Evolutionary conservation across 1,284 basidiomycete genomes (phyloP), one percentile per base, ranked within the genome.

Genomic region (Puccinia polysora): DNA sequence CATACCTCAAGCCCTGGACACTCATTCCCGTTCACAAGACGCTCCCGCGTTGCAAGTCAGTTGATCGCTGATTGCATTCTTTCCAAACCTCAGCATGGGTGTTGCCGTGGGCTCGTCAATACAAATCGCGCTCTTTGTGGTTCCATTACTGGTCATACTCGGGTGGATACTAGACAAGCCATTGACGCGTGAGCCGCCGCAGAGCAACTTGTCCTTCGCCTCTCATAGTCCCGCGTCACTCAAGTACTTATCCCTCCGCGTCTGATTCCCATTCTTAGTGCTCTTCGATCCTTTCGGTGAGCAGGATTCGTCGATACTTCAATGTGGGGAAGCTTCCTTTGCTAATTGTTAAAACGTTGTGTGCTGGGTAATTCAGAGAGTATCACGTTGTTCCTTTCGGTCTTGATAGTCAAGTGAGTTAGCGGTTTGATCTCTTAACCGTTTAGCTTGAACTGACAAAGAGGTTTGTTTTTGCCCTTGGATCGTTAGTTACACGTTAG

Each of bases 271-370:
- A n/a, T 6, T 5, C 38, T 20, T 55, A 69, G 67, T 69, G 47
- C 34, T 69, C n/a, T 69, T 69, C 30, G 67, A 69, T 50, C 67
- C 67, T 15, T 69, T 69, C 50, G 67, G 67, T 69, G 34, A 59
- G 67, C 40, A 15, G 4, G n/a, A 45, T 25, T 63, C 30, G 45
- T 5, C 20, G 12, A 4, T 28, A 5, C 15, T 45, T n/a, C 2
- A n/a, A 38, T 2, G 40, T 28, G n/a, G 15, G 20, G 15, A 10
- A 14, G 5, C 6, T 60, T 12, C 30, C 36, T 38, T 62, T 4
- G 18, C 14, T 62, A 62, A 23, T n/a, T n/a, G n/a, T n/a, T n/a
- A n/a, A n/a, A n/a, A n/a, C 10, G 1, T 1, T 28, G 2, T 38
- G 20, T 30, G 38, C 45, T 18, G 59, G 43, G 45, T 47, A 1